A percentile compares a stretch with the other conserved stretches of the same genome.
These are phyloP conservation scores for Saccharomyces uvarum DNA, from an alignment of 1,139 yeast genomes.

Conservation along the genomic window DNA sequence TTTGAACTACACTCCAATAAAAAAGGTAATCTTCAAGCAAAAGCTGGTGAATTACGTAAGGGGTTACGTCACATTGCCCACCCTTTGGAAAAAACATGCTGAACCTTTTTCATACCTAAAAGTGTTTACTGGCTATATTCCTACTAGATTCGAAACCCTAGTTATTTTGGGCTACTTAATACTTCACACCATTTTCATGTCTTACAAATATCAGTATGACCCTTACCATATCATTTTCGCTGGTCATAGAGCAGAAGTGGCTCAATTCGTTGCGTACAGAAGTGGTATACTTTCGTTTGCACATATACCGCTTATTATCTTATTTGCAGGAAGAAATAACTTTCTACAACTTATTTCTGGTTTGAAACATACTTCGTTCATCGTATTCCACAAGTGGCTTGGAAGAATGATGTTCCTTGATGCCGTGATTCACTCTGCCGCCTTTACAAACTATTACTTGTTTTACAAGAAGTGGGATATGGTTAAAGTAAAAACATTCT, in stretches of 20 bases:
- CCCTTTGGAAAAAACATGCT: constrained; percentile 15
- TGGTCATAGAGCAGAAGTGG: constrained; percentile 37
- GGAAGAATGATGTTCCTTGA: constrained; percentile 41
- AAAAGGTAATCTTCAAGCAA: constrained; percentile 7
- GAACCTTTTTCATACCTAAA: constrained; percentile 4
- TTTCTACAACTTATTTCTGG: constrained; percentile 55
- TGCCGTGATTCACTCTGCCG: constrained; percentile 41
- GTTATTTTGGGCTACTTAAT: constrained; percentile 42
- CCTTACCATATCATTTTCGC: constrained; percentile 39
- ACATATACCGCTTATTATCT: constrained; percentile 43
- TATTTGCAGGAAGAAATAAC: constrained; percentile 60
- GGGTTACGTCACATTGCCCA: constrained; percentile 15
- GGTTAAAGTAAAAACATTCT: constrained; percentile 15
- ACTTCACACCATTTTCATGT: constrained; percentile 39
- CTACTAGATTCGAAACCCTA: constrained; percentile 52
- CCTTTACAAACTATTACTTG: constrained; percentile 35
- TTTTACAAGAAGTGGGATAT: constrained; percentile 9
- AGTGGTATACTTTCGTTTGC: constrained; percentile 45
- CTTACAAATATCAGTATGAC: constrained; percentile 35
- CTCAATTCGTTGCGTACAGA: constrained; percentile 38
- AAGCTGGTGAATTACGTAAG: constrained; percentile 12
- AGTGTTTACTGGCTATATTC: constrained; percentile 19
- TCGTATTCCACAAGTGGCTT: constrained; percentile 58
- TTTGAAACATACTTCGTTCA: constrained; percentile 53
- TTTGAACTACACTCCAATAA: constrained; percentile 12